These are phyloP conservation scores for Colletotrichum eremochloae DNA, from an alignment of 2,329 filamentous ascomycete genomes.

Conservation along the genomic window DNA sequence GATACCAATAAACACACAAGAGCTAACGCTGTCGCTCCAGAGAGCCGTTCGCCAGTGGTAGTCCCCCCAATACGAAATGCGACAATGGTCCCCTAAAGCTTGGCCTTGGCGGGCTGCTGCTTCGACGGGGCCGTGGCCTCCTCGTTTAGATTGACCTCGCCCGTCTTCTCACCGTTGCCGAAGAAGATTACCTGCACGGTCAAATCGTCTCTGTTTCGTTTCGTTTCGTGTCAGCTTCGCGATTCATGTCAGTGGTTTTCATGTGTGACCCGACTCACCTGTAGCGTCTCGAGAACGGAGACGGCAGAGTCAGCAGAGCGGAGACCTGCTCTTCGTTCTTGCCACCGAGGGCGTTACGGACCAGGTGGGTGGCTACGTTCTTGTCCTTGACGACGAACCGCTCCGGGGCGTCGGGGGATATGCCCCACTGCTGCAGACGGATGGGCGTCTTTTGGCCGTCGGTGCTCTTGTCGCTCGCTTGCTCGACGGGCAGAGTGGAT, in stretches of 20 bases:
- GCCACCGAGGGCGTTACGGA: slow-evolving; percentile 94
- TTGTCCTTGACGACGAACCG: slow-evolving; percentile 96
- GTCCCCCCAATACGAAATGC: neutral
- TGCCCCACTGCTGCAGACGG: slow-evolving; percentile 90
- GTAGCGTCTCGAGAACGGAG: slow-evolving; percentile 91
- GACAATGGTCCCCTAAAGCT: slow-evolving; percentile 49
- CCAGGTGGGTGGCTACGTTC: slow-evolving; percentile 95
- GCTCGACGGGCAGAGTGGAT: slow-evolving; percentile 81
- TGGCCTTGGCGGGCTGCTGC: slow-evolving; percentile 54
- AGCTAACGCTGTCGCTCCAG: neutral
- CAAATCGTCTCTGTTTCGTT: slow-evolving; percentile 81
- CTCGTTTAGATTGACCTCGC: slow-evolving; percentile 84
- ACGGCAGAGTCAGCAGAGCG: slow-evolving; percentile 89
- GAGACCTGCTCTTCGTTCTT: slow-evolving; percentile 95
- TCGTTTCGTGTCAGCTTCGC: slow-evolving; percentile 13
- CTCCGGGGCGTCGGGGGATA: slow-evolving; percentile 78
- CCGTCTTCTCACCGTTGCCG: slow-evolving; percentile 81
- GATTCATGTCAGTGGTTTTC: neutral
- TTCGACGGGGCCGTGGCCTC: slow-evolving; percentile 78
- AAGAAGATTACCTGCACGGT: slow-evolving; percentile 99
- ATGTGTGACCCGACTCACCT: slow-evolving; percentile 65
- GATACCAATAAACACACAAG: slow-evolving; percentile 6
- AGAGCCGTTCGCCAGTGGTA: neutral
- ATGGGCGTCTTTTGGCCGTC: slow-evolving; percentile 89
- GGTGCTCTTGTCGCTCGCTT: slow-evolving; percentile 59